Base-by-base conservation (phyloP, 768 basidiomycete species). In the Roridomyces roridus region DNA sequence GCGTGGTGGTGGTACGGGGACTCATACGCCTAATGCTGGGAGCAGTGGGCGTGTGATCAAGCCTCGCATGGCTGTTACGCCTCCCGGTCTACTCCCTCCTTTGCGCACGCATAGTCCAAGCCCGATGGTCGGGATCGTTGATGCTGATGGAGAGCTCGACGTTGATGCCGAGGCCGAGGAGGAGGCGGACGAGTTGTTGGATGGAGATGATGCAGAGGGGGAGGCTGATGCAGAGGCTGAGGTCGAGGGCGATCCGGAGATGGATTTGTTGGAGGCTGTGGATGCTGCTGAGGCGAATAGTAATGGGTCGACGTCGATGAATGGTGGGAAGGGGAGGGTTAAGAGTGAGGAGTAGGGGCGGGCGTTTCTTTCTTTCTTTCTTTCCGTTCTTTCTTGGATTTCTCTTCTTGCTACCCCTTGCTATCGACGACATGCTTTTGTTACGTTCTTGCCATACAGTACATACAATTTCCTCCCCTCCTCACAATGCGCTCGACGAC, bases 281-380 rank as follows among this genome's bases (percentile, higher is more conserved):
- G 74, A 74, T 51, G 75, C 74, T n/a, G 72, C 77, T 17, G 75
- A 77, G 39, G 56, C 56, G 56, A 51, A 37, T 21, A 46, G 43
- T 15, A 37, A 42, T 28, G 55, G 47, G 46, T 18, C 24, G 26
- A 23, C 44, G 52, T 21, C n/a, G n/a, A n/a, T n/a, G n/a, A n/a
- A n/a, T n/a, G n/a, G n/a, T n/a, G n/a, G n/a, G n/a, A n/a, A n/a
- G 7, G 29, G 29, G 29, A 6, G 29, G 29, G 23, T 50, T 35
- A 51, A 51, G 55, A 31, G 25, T 5, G 55, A 57, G 49, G 55
- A 51, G 25, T 53, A 20, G 18, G 9, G n/a, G 40, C 1, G 26
- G 26, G 37, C 6, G 37, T n/a, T 6, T 31, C 29, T 31, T 31
- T 31, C 29, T 31, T 31, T 6, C 6, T 31, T 14, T 7, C 14